Base-by-base conservation (phyloP, 1,139 yeast species). In the Arxiozyma bovina region DNA sequence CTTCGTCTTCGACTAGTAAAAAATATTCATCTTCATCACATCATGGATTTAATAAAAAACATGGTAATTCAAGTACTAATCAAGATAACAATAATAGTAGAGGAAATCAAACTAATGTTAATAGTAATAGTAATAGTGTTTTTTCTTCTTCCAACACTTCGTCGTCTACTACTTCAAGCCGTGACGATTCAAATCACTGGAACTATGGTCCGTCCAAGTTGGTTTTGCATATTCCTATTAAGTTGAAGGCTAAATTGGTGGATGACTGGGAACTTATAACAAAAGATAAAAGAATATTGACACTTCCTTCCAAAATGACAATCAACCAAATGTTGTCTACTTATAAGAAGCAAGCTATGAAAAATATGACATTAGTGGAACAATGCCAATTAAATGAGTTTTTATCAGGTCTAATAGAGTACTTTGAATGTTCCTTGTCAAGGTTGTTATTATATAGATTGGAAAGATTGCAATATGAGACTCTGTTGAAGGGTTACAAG, bases 261-360 rank as follows among this genome's bases (percentile, higher is more conserved):
- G 91, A 89, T 65, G 98, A 93, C 73, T 93, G 98, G 98, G 96
- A 91, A 68, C 77, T 76, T 61, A 78, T 91, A 50, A 89, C 98
- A 1, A 87, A 87, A 63, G 87, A 87, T 59, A 84, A 85, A 52
- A 82, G 83, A 66, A 68, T 88, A 40, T 78, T 87, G 8, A 71
- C 77, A 27, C 68, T 89, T 45, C 96, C 96, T 0, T 71, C 81
- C 4, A 67, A 71, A 22, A 72, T 74, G 15, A 76, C 80, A 0
- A 85, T 86, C 1, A 71, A 74, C 1, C 73, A 71, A 3, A 78
- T 88, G 3, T 68, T 90, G 15, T 63, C 71, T 34, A 76, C 77
- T 43, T 87, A 67, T 63, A 69, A 47, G 57, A 62, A 20, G 8
- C 45, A 45, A 3, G n/a, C 40, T 20, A 40, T 4, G 48, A 57